Conservation (phyloP, 257 asterid species). For the Linaria vulgaris region DNA sequence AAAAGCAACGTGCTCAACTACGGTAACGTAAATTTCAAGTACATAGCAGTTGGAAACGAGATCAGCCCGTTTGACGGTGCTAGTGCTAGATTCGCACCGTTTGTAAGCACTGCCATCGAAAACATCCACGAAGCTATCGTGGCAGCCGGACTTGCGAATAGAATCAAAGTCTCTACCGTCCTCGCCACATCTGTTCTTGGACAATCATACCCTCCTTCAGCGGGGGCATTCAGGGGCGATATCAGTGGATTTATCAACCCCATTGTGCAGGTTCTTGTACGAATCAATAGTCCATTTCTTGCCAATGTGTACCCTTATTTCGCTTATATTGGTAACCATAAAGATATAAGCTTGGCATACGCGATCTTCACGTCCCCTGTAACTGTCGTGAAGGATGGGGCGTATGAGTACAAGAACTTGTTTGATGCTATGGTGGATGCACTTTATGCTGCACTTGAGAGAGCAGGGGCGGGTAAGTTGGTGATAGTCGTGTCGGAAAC, state of each 20-base stretch:
- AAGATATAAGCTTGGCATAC: constrained; percentile 15
- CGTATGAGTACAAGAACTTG: constrained; percentile 34
- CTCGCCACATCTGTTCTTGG: constrained; percentile 26
- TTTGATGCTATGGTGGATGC: no score
- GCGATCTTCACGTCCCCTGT: constrained; percentile 24
- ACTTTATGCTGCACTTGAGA: constrained; percentile 32
- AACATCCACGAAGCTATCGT: no score
- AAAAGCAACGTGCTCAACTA: constrained; percentile 19
- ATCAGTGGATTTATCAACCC: no score
- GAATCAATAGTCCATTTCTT: no score
- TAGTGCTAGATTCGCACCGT: no score
- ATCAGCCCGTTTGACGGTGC: constrained; percentile 19
- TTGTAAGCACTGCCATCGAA: no score
- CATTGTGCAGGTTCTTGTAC: no score
- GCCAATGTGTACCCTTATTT: no score
- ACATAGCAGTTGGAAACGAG: constrained; percentile 46
- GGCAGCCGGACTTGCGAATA: no score
- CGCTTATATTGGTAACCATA: no score
- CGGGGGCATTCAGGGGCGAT: no score
- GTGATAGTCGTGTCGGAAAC: constrained; percentile 37
- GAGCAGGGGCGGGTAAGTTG: constrained; percentile 27
- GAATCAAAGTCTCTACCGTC: constrained; percentile 9
- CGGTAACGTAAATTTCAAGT: constrained; percentile 21
- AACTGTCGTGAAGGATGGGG: constrained; percentile 23
- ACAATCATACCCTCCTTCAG: constrained; percentile 45